Conservation (phyloP, 164 flowering plant genomes). For the Vitis labrusca region DNA sequence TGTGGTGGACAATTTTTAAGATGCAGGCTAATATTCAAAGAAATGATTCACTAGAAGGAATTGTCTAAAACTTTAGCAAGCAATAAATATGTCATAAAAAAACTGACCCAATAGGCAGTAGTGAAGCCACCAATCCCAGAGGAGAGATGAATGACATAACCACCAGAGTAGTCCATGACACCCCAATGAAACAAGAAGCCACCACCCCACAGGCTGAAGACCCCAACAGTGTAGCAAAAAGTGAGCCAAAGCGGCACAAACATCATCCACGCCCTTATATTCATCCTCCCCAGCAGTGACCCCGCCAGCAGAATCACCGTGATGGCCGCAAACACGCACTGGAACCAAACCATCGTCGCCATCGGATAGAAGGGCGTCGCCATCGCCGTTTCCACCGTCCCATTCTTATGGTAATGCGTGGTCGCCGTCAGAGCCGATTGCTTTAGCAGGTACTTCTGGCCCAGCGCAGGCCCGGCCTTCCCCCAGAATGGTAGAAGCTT, state of each 20-base stretch:
- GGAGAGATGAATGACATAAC: constrained; percentile 10
- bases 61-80: too few relatives aligned
- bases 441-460: constrained; percentile 8
- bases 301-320: constrained; percentile 4
- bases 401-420: neutral
- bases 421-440: constrained; percentile 1
- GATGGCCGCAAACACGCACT: constrained; percentile 8
- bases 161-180: constrained; percentile 9
- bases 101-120: constrained; percentile 3
- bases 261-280: constrained; percentile 6
- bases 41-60: too few relatives aligned
- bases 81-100: neutral
- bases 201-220: constrained; percentile 7
- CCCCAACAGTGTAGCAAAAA: constrained; percentile 5
- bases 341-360: constrained; percentile 10
- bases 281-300: constrained; percentile 6
- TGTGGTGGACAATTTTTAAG: too few relatives aligned
- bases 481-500: constrained; percentile 10
- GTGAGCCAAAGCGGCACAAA: constrained; percentile 9
- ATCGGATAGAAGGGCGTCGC: constrained; percentile 5
- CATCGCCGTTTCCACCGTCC: constrained; percentile 2
- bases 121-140: constrained; percentile 8
- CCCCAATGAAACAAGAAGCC: constrained; percentile 9
- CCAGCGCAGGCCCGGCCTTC: constrained; percentile 9
- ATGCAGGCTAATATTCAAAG: too few relatives aligned